These are phyloP conservation scores for Clavariopsis aquatica DNA, from an alignment of 495 filamentous ascomycete genomes.

Conservation along the genomic window DNA sequence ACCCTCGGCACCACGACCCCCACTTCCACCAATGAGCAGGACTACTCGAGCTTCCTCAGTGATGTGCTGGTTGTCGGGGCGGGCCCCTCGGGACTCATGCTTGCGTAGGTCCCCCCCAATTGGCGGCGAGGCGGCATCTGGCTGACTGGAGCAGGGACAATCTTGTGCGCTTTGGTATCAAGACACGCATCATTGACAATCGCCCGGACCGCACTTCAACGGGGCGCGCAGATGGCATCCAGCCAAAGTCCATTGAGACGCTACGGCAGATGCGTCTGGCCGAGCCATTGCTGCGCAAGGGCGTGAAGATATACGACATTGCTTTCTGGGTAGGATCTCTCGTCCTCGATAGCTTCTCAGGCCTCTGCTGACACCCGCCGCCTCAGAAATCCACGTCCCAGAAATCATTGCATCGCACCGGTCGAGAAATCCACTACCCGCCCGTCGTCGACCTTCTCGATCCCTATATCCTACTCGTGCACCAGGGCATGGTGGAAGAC, in stretches of 20 bases:
- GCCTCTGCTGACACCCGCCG: conserved; percentile 18
- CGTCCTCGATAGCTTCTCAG: background rate
- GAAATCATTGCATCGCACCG: conserved; percentile 59
- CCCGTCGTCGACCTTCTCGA: conserved; percentile 69
- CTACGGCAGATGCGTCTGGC: conserved; percentile 70
- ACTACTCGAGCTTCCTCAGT: conserved; percentile 22
- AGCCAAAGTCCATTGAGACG: conserved; percentile 75
- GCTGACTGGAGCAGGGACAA: conserved; percentile 52
- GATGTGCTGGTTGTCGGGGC: conserved; percentile 68
- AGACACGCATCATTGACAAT: conserved; percentile 71
- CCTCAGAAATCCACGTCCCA: conserved; percentile 55
- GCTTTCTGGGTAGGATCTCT: conserved; percentile 59
- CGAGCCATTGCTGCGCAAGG: conserved; percentile 61
- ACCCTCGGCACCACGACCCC: conserved; percentile 18
- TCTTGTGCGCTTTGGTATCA: conserved; percentile 67
- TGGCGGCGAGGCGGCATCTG: background rate
- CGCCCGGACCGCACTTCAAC: conserved; percentile 67
- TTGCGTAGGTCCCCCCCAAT: conserved; percentile 52
- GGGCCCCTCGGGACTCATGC: conserved; percentile 70
- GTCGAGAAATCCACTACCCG: conserved; percentile 71
- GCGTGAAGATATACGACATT: conserved; percentile 69
- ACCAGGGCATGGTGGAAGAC: conserved; percentile 74
- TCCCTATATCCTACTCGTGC: conserved; percentile 69
- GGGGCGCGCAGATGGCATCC: conserved; percentile 76
- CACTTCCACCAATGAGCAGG: background rate